Base-by-base conservation (phyloP, 148 eudicot species). In the Cornus controversa region DNA sequence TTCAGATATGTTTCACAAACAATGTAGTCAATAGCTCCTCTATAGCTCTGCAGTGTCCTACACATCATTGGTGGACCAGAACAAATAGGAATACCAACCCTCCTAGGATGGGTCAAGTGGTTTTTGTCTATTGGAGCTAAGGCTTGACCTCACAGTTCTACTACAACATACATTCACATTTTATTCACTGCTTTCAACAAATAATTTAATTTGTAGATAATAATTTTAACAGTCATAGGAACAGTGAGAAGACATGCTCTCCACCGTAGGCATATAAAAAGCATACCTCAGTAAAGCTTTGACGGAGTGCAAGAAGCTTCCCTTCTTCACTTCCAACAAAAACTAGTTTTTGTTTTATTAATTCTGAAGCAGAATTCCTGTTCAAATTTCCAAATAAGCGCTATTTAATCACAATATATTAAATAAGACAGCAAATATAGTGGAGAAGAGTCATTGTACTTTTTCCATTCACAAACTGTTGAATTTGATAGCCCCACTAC, bases 261-360 rank as follows among this genome's bases (percentile, higher is more conserved):
- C 62, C 62, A 54, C 18, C 62, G 15, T 14, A 20, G 22, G 64
- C 20, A 40, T 50, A 50, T 50, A 13, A 16, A 16, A 13, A 69
- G 50, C 81, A 75, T 88, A 93, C 99, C 99, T 96, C 97, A 36
- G 90, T 82, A 84, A 96, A 96, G 89, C 81, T 93, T 85, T 96
- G 99, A 76, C 93, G 92, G 77, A 96, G 82, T 45, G 98, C 98
- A 75, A 92, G 84, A 80, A 93, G 90, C 83, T 96, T 96, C 75
- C 99, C 99, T 83, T 90, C 92, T 85, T 96, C 99, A 83, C 94
- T 93, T 80, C 98, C 99, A 67, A 86, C 93, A 83, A 82, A 96
- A 70, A 92, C 86, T 77, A 96, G 80, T 62, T 87, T 90, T 80
- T 96, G 99, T 84, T 93, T 93, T 80, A 96, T 81, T 10, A 88